Conservation (phyloP, 2,329 filamentous ascomycete species). For the Cadophora malorum region DNA sequence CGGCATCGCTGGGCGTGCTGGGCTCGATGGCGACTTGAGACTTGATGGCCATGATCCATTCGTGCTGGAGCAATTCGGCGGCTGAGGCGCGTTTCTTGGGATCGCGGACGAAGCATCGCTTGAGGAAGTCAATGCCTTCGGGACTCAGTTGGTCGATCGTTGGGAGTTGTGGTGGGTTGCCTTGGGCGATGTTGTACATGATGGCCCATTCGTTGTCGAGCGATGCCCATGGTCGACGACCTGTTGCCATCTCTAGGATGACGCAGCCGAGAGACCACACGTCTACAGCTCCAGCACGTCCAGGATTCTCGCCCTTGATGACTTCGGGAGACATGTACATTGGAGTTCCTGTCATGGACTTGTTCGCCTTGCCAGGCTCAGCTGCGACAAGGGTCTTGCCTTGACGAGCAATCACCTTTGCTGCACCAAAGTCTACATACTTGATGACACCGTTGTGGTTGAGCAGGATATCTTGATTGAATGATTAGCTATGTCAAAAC, state of each 20-base stretch:
- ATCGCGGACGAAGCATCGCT: constrained; percentile 85
- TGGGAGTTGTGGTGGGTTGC: constrained; percentile 88
- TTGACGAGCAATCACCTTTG: constrained; percentile 94
- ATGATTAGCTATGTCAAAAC: constrained; percentile 23
- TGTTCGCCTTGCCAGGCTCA: constrained; percentile 70
- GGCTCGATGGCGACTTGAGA: constrained; percentile 68
- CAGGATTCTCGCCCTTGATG: constrained; percentile 85
- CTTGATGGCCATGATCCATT: constrained; percentile 79
- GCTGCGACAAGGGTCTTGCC: constrained; percentile 78
- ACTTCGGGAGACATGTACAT: constrained; percentile 99
- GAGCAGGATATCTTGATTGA: constrained; percentile 78
- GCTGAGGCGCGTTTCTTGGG: constrained; percentile 80
- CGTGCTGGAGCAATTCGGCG: constrained; percentile 88
- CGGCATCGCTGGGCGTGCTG: constrained; percentile 63
- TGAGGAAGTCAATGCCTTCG: constrained; percentile 85
- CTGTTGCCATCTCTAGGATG: constrained; percentile 96
- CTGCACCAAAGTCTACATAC: constrained; percentile 97
- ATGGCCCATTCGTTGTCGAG: constrained; percentile 99
- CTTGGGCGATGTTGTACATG: constrained; percentile 99
- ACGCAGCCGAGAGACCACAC: constrained; percentile 98
- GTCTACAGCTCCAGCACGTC: constrained; percentile 86
- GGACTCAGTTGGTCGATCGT: constrained; percentile 82
- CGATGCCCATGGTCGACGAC: constrained; percentile 89
- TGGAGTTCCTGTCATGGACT: constrained; percentile 95
- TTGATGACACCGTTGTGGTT: constrained; percentile 99